Conservation (phyloP, 192 early-diverging fungal species). For the Jimgerdemannia lactiflua region DNA sequence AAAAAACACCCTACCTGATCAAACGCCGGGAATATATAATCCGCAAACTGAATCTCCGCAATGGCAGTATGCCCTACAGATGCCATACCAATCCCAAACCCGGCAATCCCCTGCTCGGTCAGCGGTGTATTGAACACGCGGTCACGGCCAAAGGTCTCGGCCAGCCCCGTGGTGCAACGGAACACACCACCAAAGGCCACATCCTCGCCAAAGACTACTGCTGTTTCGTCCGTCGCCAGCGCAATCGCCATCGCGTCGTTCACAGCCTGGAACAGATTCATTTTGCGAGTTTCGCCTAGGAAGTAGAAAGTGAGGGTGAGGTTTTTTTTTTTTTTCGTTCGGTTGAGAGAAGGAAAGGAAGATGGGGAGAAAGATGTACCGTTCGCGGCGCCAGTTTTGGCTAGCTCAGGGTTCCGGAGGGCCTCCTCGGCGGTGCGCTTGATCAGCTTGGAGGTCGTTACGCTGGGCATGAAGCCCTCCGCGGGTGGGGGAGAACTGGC, state of each 20-base stretch:
- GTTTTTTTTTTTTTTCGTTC: constrained; percentile 4
- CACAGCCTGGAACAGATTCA: constrained; percentile 93
- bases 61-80: constrained; percentile 93
- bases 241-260: constrained; percentile 94
- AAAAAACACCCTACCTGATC: constrained; percentile 69
- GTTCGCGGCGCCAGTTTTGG: constrained; percentile 48
- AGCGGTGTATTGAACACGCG: constrained; percentile 97
- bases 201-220: constrained; percentile 97
- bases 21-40: constrained; percentile 98
- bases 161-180: constrained; percentile 87
- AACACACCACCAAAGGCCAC: constrained; percentile 98
- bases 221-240: constrained; percentile 82
- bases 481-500: constrained; percentile 56
- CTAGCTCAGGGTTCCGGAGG: constrained; percentile 68
- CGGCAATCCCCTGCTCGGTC: constrained; percentile 94
- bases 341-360: not conserved
- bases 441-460: constrained; percentile 78
- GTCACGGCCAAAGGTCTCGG: constrained; percentile 86
- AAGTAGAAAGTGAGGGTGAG: not conserved
- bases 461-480: constrained; percentile 81
- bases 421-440: constrained; percentile 70
- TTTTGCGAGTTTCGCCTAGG: constrained; percentile 73
- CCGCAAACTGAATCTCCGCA: constrained; percentile 98
- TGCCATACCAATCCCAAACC: constrained; percentile 95
- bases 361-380: constrained; percentile 26